phyloP scores from a whole-genome alignment of 805 yeast species.

The Zygosaccharomyces gambellarensis region DNA sequence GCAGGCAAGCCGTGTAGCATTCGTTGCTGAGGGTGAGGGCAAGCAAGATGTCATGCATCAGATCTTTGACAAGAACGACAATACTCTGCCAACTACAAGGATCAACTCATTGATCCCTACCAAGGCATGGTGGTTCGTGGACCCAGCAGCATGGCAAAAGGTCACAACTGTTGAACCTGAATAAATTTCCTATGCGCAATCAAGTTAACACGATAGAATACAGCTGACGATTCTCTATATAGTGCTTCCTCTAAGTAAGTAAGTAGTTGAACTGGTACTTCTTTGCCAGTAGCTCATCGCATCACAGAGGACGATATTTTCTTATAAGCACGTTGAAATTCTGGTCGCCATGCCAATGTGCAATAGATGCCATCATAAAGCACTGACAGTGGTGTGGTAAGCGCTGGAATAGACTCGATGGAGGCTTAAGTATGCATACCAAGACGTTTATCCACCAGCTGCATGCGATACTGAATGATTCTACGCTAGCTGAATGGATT shows the following conservation, averaged over 20 bases:
- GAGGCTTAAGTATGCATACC: conserved; percentile 16
- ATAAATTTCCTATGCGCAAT: neutral
- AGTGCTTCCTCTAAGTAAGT: too few species aligned
- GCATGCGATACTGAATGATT: conserved; percentile 25
- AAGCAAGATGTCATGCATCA: conserved; percentile 69
- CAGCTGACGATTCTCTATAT: too few species aligned
- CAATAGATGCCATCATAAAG: neutral
- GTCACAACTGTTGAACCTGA: conserved; percentile 5
- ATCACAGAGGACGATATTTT: neutral
- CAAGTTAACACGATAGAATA: too few species aligned
- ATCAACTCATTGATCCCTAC: conserved; percentile 56
- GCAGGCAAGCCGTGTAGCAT: conserved; percentile 48
- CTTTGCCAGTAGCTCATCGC: neutral
- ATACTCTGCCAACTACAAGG: conserved; percentile 62
- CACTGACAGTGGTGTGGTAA: neutral
- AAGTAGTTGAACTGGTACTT: too few species aligned
- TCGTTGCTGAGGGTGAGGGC: conserved; percentile 86
- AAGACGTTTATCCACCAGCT: conserved; percentile 32
- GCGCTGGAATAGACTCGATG: neutral
- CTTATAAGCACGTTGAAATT: neutral
- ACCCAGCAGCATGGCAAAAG: conserved; percentile 52
- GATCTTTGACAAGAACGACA: conserved; percentile 52
- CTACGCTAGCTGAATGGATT: conserved; percentile 23
- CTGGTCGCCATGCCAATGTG: conserved; percentile 1
- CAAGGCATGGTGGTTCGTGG: conserved; percentile 78